Evolutionary conservation across 495 filamentous ascomycete species (phyloP).

Genomic region (Hyphodiscus hymeniophilus): DNA sequence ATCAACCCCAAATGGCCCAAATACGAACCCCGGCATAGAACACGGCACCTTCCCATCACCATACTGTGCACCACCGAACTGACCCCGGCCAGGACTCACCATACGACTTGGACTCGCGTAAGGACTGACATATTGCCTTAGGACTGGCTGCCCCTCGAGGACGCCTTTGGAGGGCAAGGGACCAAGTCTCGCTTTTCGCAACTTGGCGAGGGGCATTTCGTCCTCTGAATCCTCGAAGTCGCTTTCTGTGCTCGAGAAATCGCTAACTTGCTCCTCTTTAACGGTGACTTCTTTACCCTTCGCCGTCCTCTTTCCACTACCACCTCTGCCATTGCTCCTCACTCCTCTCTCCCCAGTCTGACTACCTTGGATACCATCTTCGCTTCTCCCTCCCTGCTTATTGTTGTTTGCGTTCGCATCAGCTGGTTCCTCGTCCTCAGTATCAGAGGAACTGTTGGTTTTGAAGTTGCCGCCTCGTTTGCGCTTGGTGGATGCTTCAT

Average conservation of each 20-base stretch:
- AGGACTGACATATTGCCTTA: not conserved
- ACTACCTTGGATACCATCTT: slow-evolving; percentile 1
- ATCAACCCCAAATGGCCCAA: too few species aligned
- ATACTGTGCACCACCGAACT: too few species aligned
- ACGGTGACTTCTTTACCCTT: not conserved
- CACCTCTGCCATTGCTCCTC: not conserved
- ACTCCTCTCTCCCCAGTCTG: not conserved
- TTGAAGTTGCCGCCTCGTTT: not conserved
- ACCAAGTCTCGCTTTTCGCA: slow-evolving; percentile 3
- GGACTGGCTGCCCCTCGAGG: too few species aligned
- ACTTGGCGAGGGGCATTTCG: slow-evolving; percentile 19
- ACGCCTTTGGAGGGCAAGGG: not conserved
- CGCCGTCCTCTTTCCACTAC: not conserved
- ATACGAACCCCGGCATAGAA: too few species aligned
- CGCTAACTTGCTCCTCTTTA: slow-evolving; percentile 2
- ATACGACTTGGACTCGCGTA: not conserved
- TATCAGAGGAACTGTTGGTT: too few species aligned
- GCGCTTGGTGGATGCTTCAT: not conserved
- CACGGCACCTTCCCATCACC: not conserved
- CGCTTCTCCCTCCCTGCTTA: not conserved
- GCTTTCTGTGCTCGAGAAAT: not conserved
- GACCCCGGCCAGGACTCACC: not conserved
- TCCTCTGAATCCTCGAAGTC: slow-evolving; percentile 12
- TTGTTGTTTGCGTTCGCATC: too few species aligned
- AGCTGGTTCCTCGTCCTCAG: too few species aligned